Evolutionary conservation across 129 eudicot genomes (phyloP).

Genomic region (Saposhnikovia divaricata): DNA sequence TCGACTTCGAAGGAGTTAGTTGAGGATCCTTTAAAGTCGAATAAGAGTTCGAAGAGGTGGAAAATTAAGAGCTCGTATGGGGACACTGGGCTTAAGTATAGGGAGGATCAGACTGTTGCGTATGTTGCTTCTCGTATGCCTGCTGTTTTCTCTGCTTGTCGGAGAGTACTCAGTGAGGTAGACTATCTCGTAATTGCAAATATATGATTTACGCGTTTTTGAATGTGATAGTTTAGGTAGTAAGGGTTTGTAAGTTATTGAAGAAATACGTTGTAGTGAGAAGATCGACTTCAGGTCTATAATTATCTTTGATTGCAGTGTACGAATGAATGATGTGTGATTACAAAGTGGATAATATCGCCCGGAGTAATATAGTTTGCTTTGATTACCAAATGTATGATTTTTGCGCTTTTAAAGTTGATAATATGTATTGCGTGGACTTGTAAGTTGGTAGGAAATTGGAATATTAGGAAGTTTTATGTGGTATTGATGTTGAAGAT

Average conservation of each 20-base stretch:
- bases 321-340: background rate
- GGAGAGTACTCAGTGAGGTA: conserved; percentile 79
- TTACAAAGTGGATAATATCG: background rate
- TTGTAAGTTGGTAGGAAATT: background rate
- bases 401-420: background rate
- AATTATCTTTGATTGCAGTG: background rate
- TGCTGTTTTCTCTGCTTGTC: conserved; percentile 81
- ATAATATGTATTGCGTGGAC: background rate
- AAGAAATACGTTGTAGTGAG: background rate
- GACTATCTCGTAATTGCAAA: background rate
- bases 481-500: background rate
- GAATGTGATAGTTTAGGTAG: background rate
- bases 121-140: conserved; percentile 98
- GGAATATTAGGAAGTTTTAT: background rate
- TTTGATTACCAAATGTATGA: background rate
- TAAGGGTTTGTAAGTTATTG: background rate
- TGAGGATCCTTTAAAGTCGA: conserved; percentile 59
- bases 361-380: background rate
- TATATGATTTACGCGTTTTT: background rate
- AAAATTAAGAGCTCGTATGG: conserved; percentile 66
- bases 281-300: background rate
- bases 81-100: conserved; percentile 65
- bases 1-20: conserved; percentile 67
- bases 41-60: conserved; percentile 73
- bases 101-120: conserved; percentile 73